Conservation (phyloP, 2,329 filamentous ascomycete genomes). For the Fusarium clavum region DNA sequence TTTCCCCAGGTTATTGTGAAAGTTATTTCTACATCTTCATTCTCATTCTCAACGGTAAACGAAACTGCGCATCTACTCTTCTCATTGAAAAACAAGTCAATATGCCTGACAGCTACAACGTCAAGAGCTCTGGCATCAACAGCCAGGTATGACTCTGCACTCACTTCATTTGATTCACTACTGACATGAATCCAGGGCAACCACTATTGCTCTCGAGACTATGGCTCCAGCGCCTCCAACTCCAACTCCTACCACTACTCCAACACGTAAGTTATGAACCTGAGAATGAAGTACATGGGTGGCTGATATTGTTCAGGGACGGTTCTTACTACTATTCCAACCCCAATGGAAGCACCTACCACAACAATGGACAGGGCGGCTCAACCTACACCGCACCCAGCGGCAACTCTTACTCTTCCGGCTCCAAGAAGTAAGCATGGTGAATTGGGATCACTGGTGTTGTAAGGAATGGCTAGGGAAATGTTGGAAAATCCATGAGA, state of each 20-base stretch:
- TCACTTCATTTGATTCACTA: neutral
- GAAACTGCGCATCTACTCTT: neutral
- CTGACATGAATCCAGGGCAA: constrained; percentile 65
- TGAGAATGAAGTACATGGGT: neutral
- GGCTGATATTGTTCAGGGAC: constrained; percentile 53
- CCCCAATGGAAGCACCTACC: constrained; percentile 74
- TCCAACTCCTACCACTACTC: constrained; percentile 75
- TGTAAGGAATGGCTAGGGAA: too few relatives aligned
- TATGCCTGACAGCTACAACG: constrained; percentile 50
- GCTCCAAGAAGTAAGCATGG: constrained; percentile 28
- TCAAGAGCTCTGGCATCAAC: constrained; percentile 70
- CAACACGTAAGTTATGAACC: constrained; percentile 61
- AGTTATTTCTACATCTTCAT: neutral
- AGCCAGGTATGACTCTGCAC: constrained; percentile 60
- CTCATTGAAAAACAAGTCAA: neutral
- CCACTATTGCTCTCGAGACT: constrained; percentile 74
- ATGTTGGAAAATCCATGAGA: neutral
- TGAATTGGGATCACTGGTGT: neutral
- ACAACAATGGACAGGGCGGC: constrained; percentile 69
- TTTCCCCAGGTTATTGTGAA: neutral
- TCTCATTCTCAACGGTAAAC: neutral
- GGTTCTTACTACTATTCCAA: constrained; percentile 82
- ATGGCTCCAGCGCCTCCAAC: constrained; percentile 66
- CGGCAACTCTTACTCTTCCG: constrained; percentile 46
- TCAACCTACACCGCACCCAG: constrained; percentile 71